Percentiles rank a stretch among this genome's conserved stretches.
phyloP scores from a whole-genome alignment of 2,329 filamentous ascomycete genomes.

The Pseudogymnoascus verrucosus region DNA sequence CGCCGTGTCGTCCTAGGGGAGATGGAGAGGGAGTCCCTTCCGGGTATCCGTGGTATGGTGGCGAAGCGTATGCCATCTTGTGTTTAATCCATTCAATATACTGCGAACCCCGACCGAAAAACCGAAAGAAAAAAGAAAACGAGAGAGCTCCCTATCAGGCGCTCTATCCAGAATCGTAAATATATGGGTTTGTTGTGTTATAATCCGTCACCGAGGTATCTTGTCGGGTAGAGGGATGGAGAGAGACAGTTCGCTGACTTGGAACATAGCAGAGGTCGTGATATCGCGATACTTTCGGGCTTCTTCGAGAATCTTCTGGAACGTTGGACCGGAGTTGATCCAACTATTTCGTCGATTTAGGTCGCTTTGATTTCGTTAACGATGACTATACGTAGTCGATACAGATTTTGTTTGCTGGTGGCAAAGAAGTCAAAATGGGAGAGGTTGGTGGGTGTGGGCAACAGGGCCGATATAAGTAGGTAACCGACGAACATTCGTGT shows the following conservation, averaged over 20 bases:
- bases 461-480: neutral
- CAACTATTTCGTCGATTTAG: neutral
- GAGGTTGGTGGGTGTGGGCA: constrained; percentile 8
- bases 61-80: constrained; percentile 9
- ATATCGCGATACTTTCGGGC: neutral
- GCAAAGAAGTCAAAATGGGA: constrained; percentile 1
- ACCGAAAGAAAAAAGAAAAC: constrained; percentile 4
- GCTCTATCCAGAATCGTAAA: constrained; percentile 6
- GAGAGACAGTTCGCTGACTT: constrained; percentile 8
- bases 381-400: constrained; percentile 4
- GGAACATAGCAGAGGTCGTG: constrained; percentile 8
- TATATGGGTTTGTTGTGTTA: constrained; percentile 8
- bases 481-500: neutral
- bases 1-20: constrained; percentile 25
- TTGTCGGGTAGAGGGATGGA: constrained; percentile 9
- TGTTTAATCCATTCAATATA: constrained; percentile 7
- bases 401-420: constrained; percentile 7
- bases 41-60: constrained; percentile 23
- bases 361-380: neutral
- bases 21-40: constrained; percentile 28
- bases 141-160: neutral
- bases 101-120: constrained; percentile 5
- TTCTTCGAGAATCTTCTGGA: neutral
- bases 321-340: constrained; percentile 4
- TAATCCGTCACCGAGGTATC: constrained; percentile 10